These are phyloP conservation scores for Tympanopsis confertula DNA, from an alignment of 2,329 filamentous ascomycete species.

Conservation along the genomic window DNA sequence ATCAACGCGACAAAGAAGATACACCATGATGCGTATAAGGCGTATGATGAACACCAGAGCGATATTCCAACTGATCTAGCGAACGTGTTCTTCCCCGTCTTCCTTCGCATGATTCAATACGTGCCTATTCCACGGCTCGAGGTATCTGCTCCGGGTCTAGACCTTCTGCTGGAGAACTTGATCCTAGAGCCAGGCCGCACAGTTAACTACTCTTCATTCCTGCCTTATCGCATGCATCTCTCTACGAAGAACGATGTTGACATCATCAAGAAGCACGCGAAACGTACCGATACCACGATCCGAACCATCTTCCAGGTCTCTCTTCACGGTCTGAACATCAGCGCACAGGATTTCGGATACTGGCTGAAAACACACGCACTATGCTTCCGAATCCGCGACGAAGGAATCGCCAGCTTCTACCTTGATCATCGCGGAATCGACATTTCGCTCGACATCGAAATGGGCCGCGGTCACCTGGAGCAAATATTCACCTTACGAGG, in stretches of 20 bases:
- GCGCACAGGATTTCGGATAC: constrained; percentile 55
- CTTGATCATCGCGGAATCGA: constrained; percentile 56
- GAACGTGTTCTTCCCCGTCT: constrained; percentile 49
- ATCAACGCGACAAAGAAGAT: not conserved
- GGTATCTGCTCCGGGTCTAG: constrained; percentile 50
- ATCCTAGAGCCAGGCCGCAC: constrained; percentile 56
- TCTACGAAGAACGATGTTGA: constrained; percentile 56
- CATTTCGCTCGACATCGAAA: constrained; percentile 51
- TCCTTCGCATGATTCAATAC: constrained; percentile 52
- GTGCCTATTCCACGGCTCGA: constrained; percentile 56
- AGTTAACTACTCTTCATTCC: constrained; percentile 52
- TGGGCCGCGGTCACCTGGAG: constrained; percentile 47
- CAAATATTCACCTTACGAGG: constrained; percentile 50
- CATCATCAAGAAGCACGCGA: constrained; percentile 45
- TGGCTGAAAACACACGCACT: constrained; percentile 47
- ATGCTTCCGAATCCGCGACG: constrained; percentile 45
- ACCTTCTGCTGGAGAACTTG: constrained; percentile 54
- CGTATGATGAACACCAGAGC: constrained; percentile 29
- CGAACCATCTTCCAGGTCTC: constrained; percentile 49
- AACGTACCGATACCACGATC: constrained; percentile 32
- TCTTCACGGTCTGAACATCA: constrained; percentile 49
- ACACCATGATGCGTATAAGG: not conserved
- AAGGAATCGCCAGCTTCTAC: constrained; percentile 53
- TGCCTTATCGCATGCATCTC: constrained; percentile 51
- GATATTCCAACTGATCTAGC: constrained; percentile 45